Evolutionary conservation across 257 asterid species (phyloP), one percentile per base, ranked within the genome.

Genomic region (Phtheirospermum japonicum): DNA sequence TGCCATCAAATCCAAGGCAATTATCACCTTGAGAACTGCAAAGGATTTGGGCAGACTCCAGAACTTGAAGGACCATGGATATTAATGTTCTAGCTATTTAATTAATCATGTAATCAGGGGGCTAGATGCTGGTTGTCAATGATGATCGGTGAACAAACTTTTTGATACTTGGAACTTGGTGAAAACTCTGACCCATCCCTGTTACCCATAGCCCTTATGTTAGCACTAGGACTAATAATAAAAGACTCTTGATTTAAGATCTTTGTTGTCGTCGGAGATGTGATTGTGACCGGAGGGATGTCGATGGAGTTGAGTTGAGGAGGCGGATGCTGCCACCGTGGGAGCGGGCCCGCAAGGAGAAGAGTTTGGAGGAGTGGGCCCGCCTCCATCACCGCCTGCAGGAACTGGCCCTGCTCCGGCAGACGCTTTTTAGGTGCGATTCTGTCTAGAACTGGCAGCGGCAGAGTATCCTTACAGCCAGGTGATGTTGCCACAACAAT

Each of bases 261-360:
- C n/a, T n/a, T n/a, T n/a, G n/a, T n/a, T n/a, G n/a, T n/a, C n/a
- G n/a, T n/a, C n/a, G n/a, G n/a, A 6, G 97, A 75, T 9, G 81
- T 68, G 54, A 87, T 76, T 7, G 95, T 78, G 69, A 92, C 98
- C 16, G 89, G 97, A 19, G 99, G 99, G 36, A 92, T 92, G 74
- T 92, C 97, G 1, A 74, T 60, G n/a, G 99, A 75, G 81, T 75
- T 89, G 43, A 93, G 94, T 37, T 85, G 89, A 4, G 99, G 99
- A 0, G 99, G 99, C 14, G 99, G 99, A 55, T 85, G 95, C 67
- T 87, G 99, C 97, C 97, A 89, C 73, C 80, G 95, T 32, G 97
- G 97, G 2, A 93, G 95, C 9, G 99, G 99, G 6, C 96, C 96
- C 0, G 99, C 96, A n/a, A 89, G 45, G 6, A 89, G 85, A 43